Percentiles rank a stretch among this genome's conserved stretches.
phyloP scores from a whole-genome alignment of 2,329 filamentous ascomycete genomes.

The Thielaviopsis populi region DNA sequence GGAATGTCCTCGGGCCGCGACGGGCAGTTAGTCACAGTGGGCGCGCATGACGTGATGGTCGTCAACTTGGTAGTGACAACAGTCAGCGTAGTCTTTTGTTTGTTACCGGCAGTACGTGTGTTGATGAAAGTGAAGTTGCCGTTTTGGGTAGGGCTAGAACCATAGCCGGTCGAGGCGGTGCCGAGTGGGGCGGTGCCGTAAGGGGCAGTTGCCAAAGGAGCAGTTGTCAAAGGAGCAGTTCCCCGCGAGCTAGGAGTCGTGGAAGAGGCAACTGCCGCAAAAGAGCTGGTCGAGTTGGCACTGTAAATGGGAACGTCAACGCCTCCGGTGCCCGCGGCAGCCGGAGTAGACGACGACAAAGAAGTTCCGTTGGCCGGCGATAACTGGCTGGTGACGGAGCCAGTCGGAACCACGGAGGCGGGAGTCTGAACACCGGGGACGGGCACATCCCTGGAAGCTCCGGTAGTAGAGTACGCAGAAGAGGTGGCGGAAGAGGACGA shows the following conservation, averaged over 20 bases:
- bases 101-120: constrained; percentile 18
- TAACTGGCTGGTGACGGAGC: not conserved
- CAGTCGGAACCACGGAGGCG: not conserved
- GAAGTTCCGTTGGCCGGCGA: constrained; percentile 2
- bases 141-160: constrained; percentile 20
- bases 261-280: not conserved
- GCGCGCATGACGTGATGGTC: constrained; percentile 43
- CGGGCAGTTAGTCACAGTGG: constrained; percentile 43
- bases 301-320: not conserved
- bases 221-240: not conserved
- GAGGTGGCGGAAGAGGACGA: not conserved
- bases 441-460: not conserved
- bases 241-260: constrained; percentile 24
- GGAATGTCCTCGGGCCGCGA: constrained; percentile 24
- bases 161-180: not conserved
- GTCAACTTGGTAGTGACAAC: constrained; percentile 40
- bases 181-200: not conserved
- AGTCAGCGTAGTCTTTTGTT: constrained; percentile 28
- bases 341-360: not conserved
- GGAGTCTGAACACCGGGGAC: not conserved
- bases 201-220: not conserved
- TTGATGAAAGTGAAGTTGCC: constrained; percentile 18
- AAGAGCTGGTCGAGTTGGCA: constrained; percentile 1
- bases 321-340: not conserved
- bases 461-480: not conserved